Base-by-base conservation (phyloP, 2,329 filamentous ascomycete genomes). In the Aspergillus sp. region DNA sequence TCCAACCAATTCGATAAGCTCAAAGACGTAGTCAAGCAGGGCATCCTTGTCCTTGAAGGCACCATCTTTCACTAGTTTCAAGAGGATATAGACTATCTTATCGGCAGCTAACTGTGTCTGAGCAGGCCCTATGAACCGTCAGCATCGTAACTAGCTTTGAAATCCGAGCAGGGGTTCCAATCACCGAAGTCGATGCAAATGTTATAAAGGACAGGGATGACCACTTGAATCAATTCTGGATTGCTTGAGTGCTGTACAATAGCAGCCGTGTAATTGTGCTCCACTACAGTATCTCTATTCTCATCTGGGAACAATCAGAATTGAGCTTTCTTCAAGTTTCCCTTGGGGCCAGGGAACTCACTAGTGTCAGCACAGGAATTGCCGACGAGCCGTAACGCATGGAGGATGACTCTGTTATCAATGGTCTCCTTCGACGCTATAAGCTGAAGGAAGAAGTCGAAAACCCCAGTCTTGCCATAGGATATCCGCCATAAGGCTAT, bases 311-410 rank as follows among this genome's bases (percentile, higher is more conserved):
- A n/a, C 4, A 4, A 38, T 72, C 60, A 71, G 47, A 55, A 30
- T n/a, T 25, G 8, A 19, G 30, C 12, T 55, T 10, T 59, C 19
- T 30, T 36, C 12, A 41, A 9, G 8, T 39, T 10, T 21, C 13
- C 10, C 12, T 12, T 13, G 21, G 21, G 12, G 19, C 13, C 17
- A 30, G 9, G 17, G 36, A 3, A 63, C 67, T 64, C 66, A 78
- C 76, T 71, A 43, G 74, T 79, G 62, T 81, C 79, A 38, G 79
- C 79, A 69, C 79, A 81, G 38, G 75, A 78, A 60, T 81, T 81
- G 5, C 78, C 79, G 59, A 79, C 69, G 15, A 81, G 59, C 15
- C 79, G 74, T 51, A 81, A 65, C 39, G 77, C 73, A 63, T 80
- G 78, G 15, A 78, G 69, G 53, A 80, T 57, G 9, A 78, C 57